Evolutionary conservation across 352 stramenopile species (phyloP), one percentile per base, ranked within the genome.

Genomic region (Globisporangium yorkense): DNA sequence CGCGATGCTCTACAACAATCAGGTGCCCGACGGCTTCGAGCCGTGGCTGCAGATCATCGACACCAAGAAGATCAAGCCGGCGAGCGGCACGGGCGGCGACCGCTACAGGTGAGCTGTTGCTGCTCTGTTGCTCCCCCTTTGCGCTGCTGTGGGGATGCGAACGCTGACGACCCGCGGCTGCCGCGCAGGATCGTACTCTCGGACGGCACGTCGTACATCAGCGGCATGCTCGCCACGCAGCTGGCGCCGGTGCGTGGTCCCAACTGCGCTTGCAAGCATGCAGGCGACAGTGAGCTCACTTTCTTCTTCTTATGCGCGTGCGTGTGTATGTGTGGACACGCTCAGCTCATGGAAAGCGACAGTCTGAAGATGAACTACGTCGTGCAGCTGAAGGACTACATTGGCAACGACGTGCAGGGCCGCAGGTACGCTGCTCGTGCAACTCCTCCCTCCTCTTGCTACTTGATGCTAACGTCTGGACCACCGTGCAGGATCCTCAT

Each of bases 1-100:
- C 50, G 72, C 74, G 41, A 88, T 89, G 85, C 81, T 94, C n/a
- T 89, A 89, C 71, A 88, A 82, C 70, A 88, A 89, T 50, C 72
- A 92, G 66, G 70, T 74, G 58, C 83, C 85, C 43, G 80, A 94
- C 48, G 85, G 85, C 64, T 94, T 92, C 51, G 81, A 94, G 69
- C 85, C 85, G 12, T 92, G 80, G 85, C 72, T 94, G 48, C 85
- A 94, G 71, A 70, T 94, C 50, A 94, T 94, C 53, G 83, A 94
- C 66, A 89, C 78, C 33, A 91, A 91, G 72, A 92, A 92, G 74
- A 94, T 94, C 68, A 89, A 90, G 46, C 84, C 85, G 1, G 74
- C 75, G 35, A 92, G 74, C 40, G 83, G 85, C 57, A 64, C 74
- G 12, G 81, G 81, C 47, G 80, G 78, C 44, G 83, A 94, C 60